These are phyloP conservation scores for Spathaspora arborariae DNA, from an alignment of 805 yeast species.

Conservation along the genomic window DNA sequence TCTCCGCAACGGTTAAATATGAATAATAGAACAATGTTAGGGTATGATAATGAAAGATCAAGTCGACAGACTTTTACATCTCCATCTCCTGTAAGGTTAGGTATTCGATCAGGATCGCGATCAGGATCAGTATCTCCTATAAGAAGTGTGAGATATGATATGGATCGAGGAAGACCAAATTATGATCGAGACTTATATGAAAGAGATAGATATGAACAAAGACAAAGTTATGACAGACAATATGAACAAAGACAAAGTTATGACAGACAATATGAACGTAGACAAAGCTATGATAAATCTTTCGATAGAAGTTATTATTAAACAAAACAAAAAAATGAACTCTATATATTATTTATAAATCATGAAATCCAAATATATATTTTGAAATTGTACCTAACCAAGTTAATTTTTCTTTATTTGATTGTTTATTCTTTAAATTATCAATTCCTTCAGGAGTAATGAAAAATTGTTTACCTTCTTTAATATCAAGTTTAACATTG, in stretches of 20 bases:
- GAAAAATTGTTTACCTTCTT: slow-evolving; percentile 38
- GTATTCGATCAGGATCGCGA: neutral
- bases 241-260: too few species aligned
- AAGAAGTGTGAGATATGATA: neutral
- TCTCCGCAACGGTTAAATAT: slow-evolving; percentile 1
- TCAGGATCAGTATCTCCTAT: neutral
- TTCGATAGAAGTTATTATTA: neutral
- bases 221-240: too few species aligned
- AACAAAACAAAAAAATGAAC: too few species aligned
- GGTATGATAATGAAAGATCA: neutral
- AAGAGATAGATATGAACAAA: neutral
- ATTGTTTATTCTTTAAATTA: slow-evolving; percentile 9
- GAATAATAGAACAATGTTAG: neutral
- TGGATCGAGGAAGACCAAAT: neutral
- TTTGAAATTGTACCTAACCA: slow-evolving; percentile 29
- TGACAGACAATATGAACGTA: neutral
- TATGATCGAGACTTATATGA: neutral
- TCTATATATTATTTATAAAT: slow-evolving; percentile 15
- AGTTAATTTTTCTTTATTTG: slow-evolving; percentile 25
- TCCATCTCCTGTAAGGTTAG: neutral
- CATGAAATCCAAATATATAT: slow-evolving; percentile 42
- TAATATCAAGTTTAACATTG: slow-evolving; percentile 31
- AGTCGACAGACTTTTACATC: neutral
- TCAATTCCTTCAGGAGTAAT: slow-evolving; percentile 15
- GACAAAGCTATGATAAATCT: neutral